A percentile compares a stretch with the other conserved stretches of the same genome.
These are phyloP conservation scores for Acorus gramineus DNA, from an alignment of 106 monocot species.

Conservation along the genomic window DNA sequence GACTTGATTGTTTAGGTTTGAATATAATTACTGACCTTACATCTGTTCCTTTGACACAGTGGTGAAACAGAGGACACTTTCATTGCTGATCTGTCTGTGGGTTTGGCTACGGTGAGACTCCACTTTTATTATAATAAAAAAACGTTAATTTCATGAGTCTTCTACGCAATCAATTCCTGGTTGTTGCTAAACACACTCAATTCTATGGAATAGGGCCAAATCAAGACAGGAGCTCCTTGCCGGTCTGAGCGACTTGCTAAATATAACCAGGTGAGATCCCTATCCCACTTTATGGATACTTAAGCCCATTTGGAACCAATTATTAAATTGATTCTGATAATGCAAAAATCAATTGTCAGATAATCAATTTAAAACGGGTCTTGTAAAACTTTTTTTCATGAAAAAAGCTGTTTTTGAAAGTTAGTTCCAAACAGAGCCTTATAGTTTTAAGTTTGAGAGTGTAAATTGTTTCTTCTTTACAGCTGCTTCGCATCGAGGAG, in stretches of 20 bases:
- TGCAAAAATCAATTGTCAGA: too few species aligned
- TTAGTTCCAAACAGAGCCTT: too few species aligned
- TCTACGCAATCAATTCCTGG: too few species aligned
- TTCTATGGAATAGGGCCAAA: slow-evolving; percentile 49
- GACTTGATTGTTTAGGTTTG: not conserved
- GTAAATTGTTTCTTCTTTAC: slow-evolving; percentile 1
- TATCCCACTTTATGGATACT: too few species aligned
- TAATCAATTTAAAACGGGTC: too few species aligned
- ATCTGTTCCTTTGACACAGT: slow-evolving; percentile 25
- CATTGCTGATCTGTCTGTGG: slow-evolving; percentile 94
- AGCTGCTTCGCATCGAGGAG: slow-evolving; percentile 96
- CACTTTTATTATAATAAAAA: too few species aligned
- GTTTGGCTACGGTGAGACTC: slow-evolving; percentile 64
- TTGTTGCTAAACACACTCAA: too few species aligned
- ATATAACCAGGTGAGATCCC: slow-evolving; percentile 55
- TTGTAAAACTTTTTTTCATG: too few species aligned
- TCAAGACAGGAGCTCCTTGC: slow-evolving; percentile 90
- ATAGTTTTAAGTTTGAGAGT: not conserved
- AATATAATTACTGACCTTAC: not conserved
- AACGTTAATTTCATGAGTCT: too few species aligned
- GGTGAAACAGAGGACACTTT: slow-evolving; percentile 99
- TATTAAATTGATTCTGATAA: too few species aligned
- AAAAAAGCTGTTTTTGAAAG: too few species aligned
- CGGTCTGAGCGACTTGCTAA: slow-evolving; percentile 86
- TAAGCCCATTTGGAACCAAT: too few species aligned